Conservation (phyloP, 495 filamentous ascomycete genomes). For the Neurospora tetraspora region DNA sequence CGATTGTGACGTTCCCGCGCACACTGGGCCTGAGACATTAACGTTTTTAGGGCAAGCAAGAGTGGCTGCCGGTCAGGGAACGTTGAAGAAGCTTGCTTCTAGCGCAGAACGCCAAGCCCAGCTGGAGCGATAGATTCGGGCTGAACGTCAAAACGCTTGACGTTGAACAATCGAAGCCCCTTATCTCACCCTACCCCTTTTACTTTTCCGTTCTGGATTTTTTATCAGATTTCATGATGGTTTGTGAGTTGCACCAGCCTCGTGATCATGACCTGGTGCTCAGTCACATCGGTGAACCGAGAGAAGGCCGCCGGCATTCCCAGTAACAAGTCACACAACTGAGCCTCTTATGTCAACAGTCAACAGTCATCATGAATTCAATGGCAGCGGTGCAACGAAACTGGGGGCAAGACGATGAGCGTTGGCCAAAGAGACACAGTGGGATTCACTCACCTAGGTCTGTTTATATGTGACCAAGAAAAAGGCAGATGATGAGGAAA, state of each 20-base stretch:
- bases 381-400: not conserved
- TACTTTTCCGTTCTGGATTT: not conserved
- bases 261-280: not conserved
- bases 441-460: not conserved
- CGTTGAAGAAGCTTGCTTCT: not conserved
- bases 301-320: not conserved
- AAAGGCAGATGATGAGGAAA: not conserved
- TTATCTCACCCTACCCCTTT: not conserved
- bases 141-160: not conserved
- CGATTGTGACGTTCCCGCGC: not conserved
- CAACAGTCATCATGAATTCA: not conserved
- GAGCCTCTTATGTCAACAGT: not conserved
- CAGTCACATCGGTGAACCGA: not conserved
- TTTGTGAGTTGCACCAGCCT: not conserved
- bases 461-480: not conserved
- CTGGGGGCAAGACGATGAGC: not conserved
- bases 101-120: not conserved
- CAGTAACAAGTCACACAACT: not conserved
- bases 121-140: not conserved
- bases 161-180: not conserved
- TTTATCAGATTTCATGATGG: not conserved
- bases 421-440: not conserved
- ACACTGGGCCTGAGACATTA: not conserved
- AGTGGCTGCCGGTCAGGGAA: not conserved
- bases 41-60: not conserved